Conservation (phyloP, 2,329 filamentous ascomycete genomes). For the Aaosphaeria pasadenensis region DNA sequence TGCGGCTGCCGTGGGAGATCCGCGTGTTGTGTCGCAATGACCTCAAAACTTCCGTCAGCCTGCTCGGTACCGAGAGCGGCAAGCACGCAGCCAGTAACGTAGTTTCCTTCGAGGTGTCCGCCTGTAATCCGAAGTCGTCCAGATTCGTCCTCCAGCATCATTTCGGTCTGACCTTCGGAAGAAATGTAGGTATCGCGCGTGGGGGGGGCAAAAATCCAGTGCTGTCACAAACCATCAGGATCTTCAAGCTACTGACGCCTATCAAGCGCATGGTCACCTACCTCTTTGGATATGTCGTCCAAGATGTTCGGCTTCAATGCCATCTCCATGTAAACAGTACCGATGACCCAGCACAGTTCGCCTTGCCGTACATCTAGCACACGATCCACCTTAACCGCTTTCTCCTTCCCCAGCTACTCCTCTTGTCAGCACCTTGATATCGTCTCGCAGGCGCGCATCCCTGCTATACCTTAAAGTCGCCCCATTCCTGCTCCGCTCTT, state of each 20-base stretch:
- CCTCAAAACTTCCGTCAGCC: slow-evolving; percentile 84
- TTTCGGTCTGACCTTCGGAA: slow-evolving; percentile 59
- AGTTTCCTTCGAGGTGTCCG: slow-evolving; percentile 60
- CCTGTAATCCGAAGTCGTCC: slow-evolving; percentile 81
- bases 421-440: slow-evolving; percentile 1
- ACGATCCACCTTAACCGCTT: slow-evolving; percentile 72
- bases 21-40: slow-evolving; percentile 84
- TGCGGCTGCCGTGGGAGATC: slow-evolving; percentile 79
- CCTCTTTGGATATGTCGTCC: slow-evolving; percentile 91
- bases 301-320: slow-evolving; percentile 92
- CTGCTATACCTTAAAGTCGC: slow-evolving; percentile 59
- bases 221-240: slow-evolving; percentile 48
- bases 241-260: neutral
- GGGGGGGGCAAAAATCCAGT: slow-evolving; percentile 83
- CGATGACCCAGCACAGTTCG: slow-evolving; percentile 90
- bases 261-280: slow-evolving; percentile 35
- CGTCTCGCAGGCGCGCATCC: neutral
- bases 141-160: slow-evolving; percentile 94
- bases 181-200: slow-evolving; percentile 73
- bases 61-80: slow-evolving; percentile 96
- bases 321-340: slow-evolving; percentile 98
- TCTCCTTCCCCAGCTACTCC: slow-evolving; percentile 65
- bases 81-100: slow-evolving; percentile 91
- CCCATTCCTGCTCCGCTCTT: slow-evolving; percentile 73
- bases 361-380: slow-evolving; percentile 95